Conservation (phyloP, 257 asterid species). For the Solanum sitiens region DNA sequence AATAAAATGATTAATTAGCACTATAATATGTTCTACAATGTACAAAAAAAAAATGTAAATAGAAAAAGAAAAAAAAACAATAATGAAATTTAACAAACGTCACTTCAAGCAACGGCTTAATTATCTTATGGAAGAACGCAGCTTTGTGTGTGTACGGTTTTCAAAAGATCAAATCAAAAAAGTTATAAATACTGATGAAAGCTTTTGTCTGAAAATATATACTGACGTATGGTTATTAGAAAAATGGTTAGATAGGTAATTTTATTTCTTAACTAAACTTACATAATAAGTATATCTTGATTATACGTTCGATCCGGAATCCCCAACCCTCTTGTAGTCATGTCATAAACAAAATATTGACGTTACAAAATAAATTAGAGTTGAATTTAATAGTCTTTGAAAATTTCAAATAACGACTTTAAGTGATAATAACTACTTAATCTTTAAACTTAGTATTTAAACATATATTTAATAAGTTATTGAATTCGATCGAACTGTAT, state of each 20-base stretch:
- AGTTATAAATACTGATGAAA: neutral
- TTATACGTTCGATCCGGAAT: fast-evolving
- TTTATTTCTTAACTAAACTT: neutral
- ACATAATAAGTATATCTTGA: neutral
- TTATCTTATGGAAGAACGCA: neutral
- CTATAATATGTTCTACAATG: neutral
- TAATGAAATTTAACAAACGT: neutral
- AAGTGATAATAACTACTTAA: fast-evolving
- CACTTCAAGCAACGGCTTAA: neutral
- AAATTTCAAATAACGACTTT: neutral
- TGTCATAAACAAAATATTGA: neutral
- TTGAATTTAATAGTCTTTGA: neutral
- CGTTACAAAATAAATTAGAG: neutral
- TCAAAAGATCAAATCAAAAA: neutral
- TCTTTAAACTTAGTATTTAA: neutral
- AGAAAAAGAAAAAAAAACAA: neutral
- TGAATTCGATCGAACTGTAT: fast-evolving
- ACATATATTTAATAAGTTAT: neutral
- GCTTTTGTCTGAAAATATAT: neutral
- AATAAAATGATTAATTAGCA: neutral
- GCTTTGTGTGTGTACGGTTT: neutral
- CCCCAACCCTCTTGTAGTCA: neutral
- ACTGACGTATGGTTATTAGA: neutral
- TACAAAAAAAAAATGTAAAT: neutral
- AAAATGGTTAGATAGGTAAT: neutral